Evolutionary conservation across 2,329 filamentous ascomycete genomes (phyloP).

Genomic region (Emmonsiellopsis sp.): DNA sequence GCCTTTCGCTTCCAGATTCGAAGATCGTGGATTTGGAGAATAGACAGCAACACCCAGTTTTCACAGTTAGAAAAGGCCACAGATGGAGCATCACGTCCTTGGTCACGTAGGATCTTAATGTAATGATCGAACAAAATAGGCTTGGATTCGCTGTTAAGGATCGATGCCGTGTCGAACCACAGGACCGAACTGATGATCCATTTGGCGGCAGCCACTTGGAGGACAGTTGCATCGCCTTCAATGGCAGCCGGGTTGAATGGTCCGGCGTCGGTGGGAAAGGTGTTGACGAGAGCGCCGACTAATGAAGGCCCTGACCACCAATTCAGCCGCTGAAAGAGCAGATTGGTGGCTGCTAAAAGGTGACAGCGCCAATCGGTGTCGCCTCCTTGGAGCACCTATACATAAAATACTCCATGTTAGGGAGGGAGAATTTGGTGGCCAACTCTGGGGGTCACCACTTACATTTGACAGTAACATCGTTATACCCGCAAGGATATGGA

Average conservation of each 20-base stretch:
- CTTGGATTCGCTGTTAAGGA: neutral
- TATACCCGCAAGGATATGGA: neutral
- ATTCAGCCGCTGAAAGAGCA: neutral
- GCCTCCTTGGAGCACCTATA: neutral
- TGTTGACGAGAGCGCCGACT: neutral
- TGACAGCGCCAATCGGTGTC: neutral
- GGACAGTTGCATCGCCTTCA: neutral
- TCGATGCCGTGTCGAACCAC: neutral
- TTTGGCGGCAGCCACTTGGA: neutral
- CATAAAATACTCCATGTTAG: too few species aligned
- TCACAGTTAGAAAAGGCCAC: neutral
- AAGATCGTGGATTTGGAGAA: conserved; percentile 3
- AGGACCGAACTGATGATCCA: neutral
- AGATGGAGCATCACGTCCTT: neutral
- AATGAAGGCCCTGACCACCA: neutral
- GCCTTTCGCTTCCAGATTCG: conserved; percentile 5
- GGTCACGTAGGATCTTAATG: neutral
- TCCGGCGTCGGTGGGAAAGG: neutral
- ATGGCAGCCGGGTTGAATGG: neutral
- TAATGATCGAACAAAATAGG: neutral
- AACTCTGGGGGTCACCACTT: neutral
- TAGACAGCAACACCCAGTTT: conserved; percentile 6
- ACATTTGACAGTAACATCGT: neutral
- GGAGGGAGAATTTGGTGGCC: too few species aligned
- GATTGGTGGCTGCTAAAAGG: neutral